A percentile compares a stretch with the other conserved stretches of the same genome.
Conservation (phyloP, 371 early-diverging fungal genomes). For the Globomyces sp. region DNA sequence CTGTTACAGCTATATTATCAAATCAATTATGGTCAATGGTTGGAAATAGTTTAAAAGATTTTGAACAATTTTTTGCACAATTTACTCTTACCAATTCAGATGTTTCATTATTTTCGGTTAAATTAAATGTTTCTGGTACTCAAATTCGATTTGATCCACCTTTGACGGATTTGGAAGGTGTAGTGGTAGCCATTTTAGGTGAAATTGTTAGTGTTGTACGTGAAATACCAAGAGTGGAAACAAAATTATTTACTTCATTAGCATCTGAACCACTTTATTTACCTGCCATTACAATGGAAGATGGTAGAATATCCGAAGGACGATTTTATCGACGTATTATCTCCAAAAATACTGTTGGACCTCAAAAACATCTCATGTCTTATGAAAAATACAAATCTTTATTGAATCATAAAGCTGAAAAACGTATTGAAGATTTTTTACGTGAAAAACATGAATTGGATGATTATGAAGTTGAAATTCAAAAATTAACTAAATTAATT, state of each 20-base stretch:
- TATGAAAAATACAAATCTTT: conserved; percentile 58
- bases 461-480: conserved; percentile 56
- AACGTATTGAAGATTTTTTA: conserved; percentile 57
- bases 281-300: conserved; percentile 45
- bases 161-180: conserved; percentile 47
- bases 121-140: conserved; percentile 44
- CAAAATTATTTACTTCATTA: conserved; percentile 52
- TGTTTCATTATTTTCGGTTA: conserved; percentile 43
- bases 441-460: conserved; percentile 57
- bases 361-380: conserved; percentile 53
- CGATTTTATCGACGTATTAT: conserved; percentile 43
- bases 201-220: conserved; percentile 48
- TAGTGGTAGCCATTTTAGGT: conserved; percentile 42
- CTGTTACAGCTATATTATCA: conserved; percentile 51
- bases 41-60: conserved; percentile 40
- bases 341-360: conserved; percentile 48
- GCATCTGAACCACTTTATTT: conserved; percentile 39
- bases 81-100: conserved; percentile 38
- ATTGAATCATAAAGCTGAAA: conserved; percentile 57
- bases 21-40: conserved; percentile 54
- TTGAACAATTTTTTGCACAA: conserved; percentile 49
- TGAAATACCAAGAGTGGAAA: conserved; percentile 55
- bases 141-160: conserved; percentile 59
- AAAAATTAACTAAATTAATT: conserved; percentile 47
- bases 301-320: conserved; percentile 53